These are phyloP conservation scores for Globisporangium okanoganense DNA, from an alignment of 352 stramenopile species.

Conservation along the genomic window DNA sequence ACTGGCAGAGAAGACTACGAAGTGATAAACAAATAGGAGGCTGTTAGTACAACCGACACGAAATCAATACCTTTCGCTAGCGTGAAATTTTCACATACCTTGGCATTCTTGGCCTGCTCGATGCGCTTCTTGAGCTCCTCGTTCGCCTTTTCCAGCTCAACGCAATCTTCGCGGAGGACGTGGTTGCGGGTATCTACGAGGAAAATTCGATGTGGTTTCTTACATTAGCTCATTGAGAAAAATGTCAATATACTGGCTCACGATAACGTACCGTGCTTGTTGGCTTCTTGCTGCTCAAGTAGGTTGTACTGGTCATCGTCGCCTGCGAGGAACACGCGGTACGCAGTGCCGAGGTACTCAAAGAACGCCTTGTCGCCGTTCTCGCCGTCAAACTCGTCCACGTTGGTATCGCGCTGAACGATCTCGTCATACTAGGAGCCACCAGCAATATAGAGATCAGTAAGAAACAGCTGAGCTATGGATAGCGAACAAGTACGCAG, in stretches of 20 bases:
- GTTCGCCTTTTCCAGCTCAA: constrained; percentile 44
- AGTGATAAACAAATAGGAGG: background rate
- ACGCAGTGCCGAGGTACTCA: constrained; percentile 91
- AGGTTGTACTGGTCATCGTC: constrained; percentile 90
- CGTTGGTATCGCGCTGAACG: constrained; percentile 48
- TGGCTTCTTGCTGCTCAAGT: constrained; percentile 79
- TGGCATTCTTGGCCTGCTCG: constrained; percentile 61
- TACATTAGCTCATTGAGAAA: background rate
- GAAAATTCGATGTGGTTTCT: background rate
- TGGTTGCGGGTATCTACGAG: constrained; percentile 51
- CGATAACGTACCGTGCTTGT: constrained; percentile 35
- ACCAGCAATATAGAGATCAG: background rate
- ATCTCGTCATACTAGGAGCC: constrained; percentile 83
- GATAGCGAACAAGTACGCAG: background rate
- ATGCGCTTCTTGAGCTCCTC: constrained; percentile 64
- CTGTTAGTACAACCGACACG: background rate
- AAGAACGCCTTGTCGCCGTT: constrained; percentile 92
- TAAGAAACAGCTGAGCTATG: background rate
- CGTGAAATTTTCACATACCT: constrained; percentile 38
- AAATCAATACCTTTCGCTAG: background rate
- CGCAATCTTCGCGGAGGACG: constrained; percentile 42
- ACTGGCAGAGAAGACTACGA: constrained; percentile 57
- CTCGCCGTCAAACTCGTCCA: constrained; percentile 64
- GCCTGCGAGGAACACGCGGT: constrained; percentile 91
- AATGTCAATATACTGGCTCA: background rate